These are phyloP conservation scores for Grigorovia yakushimaensis DNA, from an alignment of 805 yeast genomes.

Conservation along the genomic window DNA sequence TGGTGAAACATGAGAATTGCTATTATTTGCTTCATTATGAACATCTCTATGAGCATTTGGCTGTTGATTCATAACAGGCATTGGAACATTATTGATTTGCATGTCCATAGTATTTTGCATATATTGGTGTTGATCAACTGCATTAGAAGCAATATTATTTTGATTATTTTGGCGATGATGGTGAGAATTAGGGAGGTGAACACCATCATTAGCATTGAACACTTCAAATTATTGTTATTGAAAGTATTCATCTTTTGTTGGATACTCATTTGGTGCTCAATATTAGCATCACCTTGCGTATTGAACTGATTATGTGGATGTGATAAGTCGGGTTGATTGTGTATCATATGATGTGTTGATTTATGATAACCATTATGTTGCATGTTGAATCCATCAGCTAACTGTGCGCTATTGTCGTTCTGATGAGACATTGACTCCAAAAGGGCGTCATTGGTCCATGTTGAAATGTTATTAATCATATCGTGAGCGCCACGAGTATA, in stretches of 20 bases:
- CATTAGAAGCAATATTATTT: background rate
- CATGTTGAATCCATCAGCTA: background rate
- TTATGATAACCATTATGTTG: background rate
- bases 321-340: background rate
- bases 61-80: background rate
- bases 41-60: background rate
- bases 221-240: no score
- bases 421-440: conserved; percentile 9
- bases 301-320: background rate
- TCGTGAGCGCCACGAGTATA: conserved; percentile 38
- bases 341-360: background rate
- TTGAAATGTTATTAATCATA: conserved; percentile 52
- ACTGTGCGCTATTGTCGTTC: background rate
- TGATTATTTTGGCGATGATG: background rate
- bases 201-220: background rate
- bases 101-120: background rate
- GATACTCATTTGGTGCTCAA: no score
- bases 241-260: no score
- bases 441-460: conserved; percentile 38
- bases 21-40: background rate
- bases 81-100: background rate
- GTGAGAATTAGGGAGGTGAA: background rate
- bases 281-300: no score
- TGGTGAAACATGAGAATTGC: background rate
- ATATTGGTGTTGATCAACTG: background rate